Evolutionary conservation across 208 protist species (phyloP).

Genomic region (Leishmania mexicana): DNA sequence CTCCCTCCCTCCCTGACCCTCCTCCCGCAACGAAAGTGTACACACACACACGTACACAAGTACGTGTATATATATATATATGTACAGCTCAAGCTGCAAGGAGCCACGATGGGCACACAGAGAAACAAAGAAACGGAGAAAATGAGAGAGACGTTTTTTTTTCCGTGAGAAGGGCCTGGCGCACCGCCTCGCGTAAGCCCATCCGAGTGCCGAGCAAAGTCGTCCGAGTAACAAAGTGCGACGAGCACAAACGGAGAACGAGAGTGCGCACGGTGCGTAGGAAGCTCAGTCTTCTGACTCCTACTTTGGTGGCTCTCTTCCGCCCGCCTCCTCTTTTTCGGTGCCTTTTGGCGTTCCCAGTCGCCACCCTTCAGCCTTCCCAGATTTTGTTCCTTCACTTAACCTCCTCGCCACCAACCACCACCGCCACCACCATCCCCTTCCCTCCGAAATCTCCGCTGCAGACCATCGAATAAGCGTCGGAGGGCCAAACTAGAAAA

Average conservation of each 20-base stretch:
- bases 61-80: background rate
- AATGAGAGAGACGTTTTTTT: background rate
- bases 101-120: too few relatives aligned
- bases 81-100: background rate
- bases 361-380: background rate
- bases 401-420: constrained; percentile 40
- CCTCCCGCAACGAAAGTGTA: background rate
- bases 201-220: background rate
- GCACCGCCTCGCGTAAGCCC: background rate
- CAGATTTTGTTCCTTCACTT: too few relatives aligned
- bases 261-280: background rate
- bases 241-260: background rate
- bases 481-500: constrained; percentile 26
- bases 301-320: background rate
- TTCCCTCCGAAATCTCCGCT: constrained; percentile 76
- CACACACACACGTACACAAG: background rate
- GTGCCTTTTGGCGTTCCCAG: background rate
- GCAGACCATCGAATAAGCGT: constrained; percentile 54
- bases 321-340: background rate
- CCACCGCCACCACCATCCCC: constrained; percentile 13
- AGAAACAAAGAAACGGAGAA: background rate
- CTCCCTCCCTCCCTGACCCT: too few relatives aligned
- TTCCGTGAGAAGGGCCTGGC: background rate
- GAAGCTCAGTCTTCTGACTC: constrained; percentile 12
- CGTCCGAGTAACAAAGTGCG: background rate